Evolutionary conservation across 2,329 filamentous ascomycete species (phyloP), one percentile per base, ranked within the genome.

Genomic region (Scedosporium apiospermum): DNA sequence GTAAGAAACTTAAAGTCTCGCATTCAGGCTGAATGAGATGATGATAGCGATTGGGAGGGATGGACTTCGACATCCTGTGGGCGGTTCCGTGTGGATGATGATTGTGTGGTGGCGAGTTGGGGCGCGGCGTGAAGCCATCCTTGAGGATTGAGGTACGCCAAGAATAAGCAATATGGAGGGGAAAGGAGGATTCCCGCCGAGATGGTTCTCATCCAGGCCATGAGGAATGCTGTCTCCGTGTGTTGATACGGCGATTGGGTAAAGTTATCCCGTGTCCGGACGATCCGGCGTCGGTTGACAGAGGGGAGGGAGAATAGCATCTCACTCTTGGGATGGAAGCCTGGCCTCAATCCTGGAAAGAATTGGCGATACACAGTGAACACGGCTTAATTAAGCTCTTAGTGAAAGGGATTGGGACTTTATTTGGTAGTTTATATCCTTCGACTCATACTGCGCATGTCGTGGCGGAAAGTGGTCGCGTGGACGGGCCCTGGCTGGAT

Each of bases 1-100:
- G 51, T 23, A 30, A 27, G 51, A 55, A 7, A 23, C 18, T 23
- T 23, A 5, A 10, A 10, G 18, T 27, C 34, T 34, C 38, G 26
- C 12, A 61, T 53, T 53, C 59, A 53, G 59, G 59, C 59, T 61
- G 44, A 61, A 61, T 55, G 21, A 30, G 53, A 27, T 6, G 3
- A n/a, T n/a, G 34, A 14, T 14, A 6, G 34, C 34, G 34, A 38
- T 38, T 38, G 34, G 34, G 34, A 10, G 34, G n/a, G 34, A 4
- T 41, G n/a, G 10, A n/a, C 46, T 51, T 23, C 10, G 7, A 51
- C 5, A 51, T 23, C 10, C 26, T 27, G 4, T 58, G 6, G 21
- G 18, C n/a, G 16, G 44, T 49, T 49, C 51, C 51, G 23, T 55
- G 51, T 55, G 51, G 18, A 55, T 10, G 18, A 23, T 18, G 23